Percentiles rank a stretch among this genome's conserved stretches.
These are phyloP conservation scores for Ochetophila trinervis DNA, from an alignment of 306 rosid genomes.

Conservation along the genomic window DNA sequence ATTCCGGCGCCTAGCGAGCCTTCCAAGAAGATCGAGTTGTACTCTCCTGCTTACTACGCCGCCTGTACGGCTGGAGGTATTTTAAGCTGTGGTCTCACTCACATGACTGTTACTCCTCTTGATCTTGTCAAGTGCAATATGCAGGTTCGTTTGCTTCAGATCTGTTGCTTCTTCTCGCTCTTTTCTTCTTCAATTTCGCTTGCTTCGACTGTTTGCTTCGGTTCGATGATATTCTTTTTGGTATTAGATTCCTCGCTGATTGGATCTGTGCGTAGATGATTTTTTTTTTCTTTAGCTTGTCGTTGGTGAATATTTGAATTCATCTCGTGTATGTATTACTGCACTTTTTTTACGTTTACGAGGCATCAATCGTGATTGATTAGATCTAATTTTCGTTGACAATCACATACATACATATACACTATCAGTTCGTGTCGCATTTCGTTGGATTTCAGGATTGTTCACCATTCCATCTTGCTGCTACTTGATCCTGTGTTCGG, in stretches of 20 bases:
- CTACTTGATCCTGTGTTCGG: background rate
- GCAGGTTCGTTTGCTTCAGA: slow-evolving; percentile 55
- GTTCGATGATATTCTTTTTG: background rate
- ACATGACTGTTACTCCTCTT: slow-evolving; percentile 93
- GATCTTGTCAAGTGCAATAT: slow-evolving; percentile 96
- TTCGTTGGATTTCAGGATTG: no score
- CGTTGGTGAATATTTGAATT: background rate
- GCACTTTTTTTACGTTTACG: background rate
- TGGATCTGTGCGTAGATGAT: slow-evolving; percentile 37
- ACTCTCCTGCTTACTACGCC: slow-evolving; percentile 83
- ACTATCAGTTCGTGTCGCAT: background rate
- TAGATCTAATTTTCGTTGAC: slow-evolving; percentile 21
- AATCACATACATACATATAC: background rate
- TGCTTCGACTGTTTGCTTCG: background rate
- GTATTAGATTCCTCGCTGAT: slow-evolving; percentile 3
- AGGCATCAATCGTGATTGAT: no score
- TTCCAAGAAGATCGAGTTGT: slow-evolving; percentile 66
- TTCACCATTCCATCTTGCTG: background rate
- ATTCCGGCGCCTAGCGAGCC: slow-evolving; percentile 66
- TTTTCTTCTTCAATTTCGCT: background rate
- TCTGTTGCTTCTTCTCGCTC: slow-evolving; percentile 6
- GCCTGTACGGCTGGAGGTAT: slow-evolving; percentile 89
- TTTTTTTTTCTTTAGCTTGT: background rate
- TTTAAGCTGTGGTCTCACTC: slow-evolving; percentile 91
- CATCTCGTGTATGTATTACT: background rate